Evolutionary conservation across 1,284 basidiomycete genomes (phyloP).

Genomic region (Rhodotorula sp.): DNA sequence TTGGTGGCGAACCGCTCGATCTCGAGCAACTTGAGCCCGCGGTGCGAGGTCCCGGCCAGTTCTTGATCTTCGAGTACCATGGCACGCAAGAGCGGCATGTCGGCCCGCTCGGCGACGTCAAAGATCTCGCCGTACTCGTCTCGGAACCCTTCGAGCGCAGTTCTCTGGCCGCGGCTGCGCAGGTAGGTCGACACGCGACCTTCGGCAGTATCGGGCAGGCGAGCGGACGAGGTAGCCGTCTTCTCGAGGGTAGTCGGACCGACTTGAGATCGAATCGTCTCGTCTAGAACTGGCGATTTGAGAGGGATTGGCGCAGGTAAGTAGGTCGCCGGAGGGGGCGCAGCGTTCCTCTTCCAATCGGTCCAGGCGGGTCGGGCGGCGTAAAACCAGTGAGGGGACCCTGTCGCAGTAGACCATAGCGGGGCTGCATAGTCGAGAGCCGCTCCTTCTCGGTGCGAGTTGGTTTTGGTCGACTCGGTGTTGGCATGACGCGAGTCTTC

Average conservation of each 20-base stretch:
- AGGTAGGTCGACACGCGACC: conserved; percentile 11
- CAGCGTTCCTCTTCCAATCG: neutral
- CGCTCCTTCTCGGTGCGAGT: too few species aligned
- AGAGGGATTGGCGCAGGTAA: neutral
- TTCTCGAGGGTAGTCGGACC: too few species aligned
- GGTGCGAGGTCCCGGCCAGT: neutral
- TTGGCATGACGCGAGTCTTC: neutral
- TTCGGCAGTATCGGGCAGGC: neutral
- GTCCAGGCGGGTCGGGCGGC: conserved; percentile 1
- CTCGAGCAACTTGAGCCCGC: neutral
- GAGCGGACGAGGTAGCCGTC: too few species aligned
- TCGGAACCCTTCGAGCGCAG: neutral
- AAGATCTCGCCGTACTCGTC: conserved; percentile 17
- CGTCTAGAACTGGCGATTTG: too few species aligned
- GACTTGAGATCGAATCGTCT: neutral
- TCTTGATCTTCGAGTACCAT: conserved; percentile 22
- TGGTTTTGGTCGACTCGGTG: neutral
- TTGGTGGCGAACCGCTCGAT: neutral
- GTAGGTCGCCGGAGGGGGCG: neutral
- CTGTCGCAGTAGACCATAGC: neutral
- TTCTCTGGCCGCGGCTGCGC: conserved; percentile 5
- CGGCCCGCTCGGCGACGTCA: neutral
- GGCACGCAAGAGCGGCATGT: conserved; percentile 18
- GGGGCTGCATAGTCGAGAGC: conserved; percentile 12
- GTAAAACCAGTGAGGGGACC: neutral